Conservation (phyloP, 2,329 filamentous ascomycete genomes). For the Aurifilum marmelostoma region DNA sequence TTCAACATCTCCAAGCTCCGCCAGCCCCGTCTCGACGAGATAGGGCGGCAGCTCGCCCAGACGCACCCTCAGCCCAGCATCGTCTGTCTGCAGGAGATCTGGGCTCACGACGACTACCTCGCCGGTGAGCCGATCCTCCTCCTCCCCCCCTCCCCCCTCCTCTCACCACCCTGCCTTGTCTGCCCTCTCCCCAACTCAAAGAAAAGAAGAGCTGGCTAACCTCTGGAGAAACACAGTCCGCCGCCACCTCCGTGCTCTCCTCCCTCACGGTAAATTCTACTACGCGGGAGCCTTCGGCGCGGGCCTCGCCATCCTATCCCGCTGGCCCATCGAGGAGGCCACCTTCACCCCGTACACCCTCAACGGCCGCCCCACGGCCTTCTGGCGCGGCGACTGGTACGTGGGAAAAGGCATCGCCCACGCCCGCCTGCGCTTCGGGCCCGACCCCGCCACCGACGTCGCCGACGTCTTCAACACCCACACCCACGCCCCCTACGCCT, state of each 20-base stretch:
- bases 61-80: conserved; percentile 74
- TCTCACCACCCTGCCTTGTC: no score
- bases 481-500: conserved; percentile 85
- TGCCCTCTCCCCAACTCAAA: no score
- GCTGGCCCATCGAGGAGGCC: conserved; percentile 91
- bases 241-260: conserved; percentile 67
- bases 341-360: conserved; percentile 86
- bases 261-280: conserved; percentile 95
- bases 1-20: conserved; percentile 75
- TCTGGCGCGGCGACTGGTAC: conserved; percentile 94
- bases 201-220: conserved; percentile 49
- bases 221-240: conserved; percentile 68
- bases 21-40: conserved; percentile 76
- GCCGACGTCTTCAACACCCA: conserved; percentile 94
- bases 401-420: conserved; percentile 93
- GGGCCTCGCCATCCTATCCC: conserved; percentile 84
- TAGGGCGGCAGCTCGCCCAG: conserved; percentile 76
- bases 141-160: conserved; percentile 36
- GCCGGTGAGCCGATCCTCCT: conserved; percentile 56
- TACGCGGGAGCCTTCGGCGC: conserved; percentile 85
- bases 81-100: conserved; percentile 94
- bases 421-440: conserved; percentile 75
- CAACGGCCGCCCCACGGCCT: conserved; percentile 90
- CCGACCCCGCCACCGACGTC: conserved; percentile 61
- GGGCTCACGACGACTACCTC: conserved; percentile 82